phyloP scores from a whole-genome alignment of 73 alveolate genomes.

The Paramecium sonneborni region DNA sequence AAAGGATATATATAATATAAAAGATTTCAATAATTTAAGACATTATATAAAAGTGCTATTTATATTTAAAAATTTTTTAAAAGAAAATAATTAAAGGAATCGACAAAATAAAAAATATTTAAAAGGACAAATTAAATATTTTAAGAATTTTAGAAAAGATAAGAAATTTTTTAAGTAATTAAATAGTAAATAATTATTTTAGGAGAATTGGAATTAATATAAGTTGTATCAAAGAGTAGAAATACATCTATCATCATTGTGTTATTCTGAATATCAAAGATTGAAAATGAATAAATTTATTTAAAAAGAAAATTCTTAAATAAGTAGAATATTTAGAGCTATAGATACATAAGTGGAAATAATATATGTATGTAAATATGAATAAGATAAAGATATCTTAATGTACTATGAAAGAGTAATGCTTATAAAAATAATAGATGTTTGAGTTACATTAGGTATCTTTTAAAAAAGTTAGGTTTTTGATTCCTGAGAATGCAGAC shows the following conservation, averaged over 20 bases:
- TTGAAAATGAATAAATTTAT: not conserved
- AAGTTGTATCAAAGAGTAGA: not conserved
- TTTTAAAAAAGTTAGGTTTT: not conserved
- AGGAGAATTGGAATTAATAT: not conserved
- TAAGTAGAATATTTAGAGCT: constrained; percentile 27
- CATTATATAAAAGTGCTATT: not conserved
- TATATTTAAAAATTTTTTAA: not conserved
- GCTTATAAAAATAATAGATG: not conserved
- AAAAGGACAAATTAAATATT: not conserved
- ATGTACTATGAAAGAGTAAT: constrained; percentile 40
- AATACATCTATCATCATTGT: not conserved
- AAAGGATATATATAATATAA: not conserved
- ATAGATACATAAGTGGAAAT: not conserved
- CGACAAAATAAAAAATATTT: not conserved
- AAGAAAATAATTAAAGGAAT: not conserved
- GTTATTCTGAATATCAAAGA: not conserved
- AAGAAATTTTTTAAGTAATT: not conserved
- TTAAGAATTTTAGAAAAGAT: not conserved
- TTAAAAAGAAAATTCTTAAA: not conserved
- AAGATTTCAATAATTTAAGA: not conserved
- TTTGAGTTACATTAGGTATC: not conserved
- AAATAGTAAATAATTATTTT: not conserved
- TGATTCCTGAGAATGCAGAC: constrained; percentile 10
- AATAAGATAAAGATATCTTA: not conserved
- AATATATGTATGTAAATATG: constrained; percentile 7